Evolutionary conservation across 768 basidiomycete genomes (phyloP).

Genomic region (Psilocybe azurescens): DNA sequence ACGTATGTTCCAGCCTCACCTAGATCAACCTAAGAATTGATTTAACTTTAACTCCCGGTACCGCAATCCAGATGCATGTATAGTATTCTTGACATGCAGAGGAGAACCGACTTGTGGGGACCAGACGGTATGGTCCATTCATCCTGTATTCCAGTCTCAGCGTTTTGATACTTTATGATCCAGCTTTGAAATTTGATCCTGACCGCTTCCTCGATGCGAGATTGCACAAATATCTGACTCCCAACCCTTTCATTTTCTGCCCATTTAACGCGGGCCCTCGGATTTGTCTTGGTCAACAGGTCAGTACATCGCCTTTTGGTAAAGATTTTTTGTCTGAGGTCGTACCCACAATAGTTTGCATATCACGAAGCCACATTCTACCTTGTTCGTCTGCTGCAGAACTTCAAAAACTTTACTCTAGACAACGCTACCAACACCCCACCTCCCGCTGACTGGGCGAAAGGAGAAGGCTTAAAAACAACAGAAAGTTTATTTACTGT

Average conservation of each 20-base stretch:
- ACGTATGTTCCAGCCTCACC: conserved; percentile 7
- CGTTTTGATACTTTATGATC: not conserved
- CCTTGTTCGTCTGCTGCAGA: conserved; percentile 56
- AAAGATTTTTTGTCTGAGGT: too few relatives aligned
- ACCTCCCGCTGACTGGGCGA: conserved; percentile 48
- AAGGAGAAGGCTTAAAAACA: conserved; percentile 35
- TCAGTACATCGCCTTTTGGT: conserved; percentile 6
- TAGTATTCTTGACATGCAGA: conserved; percentile 62
- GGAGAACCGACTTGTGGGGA: conserved; percentile 69
- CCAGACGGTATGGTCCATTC: conserved; percentile 52
- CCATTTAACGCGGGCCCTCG: conserved; percentile 75
- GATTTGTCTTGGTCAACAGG: conserved; percentile 58
- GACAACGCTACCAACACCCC: conserved; percentile 39
- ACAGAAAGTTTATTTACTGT: conserved; percentile 39
- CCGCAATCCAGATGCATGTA: conserved; percentile 32
- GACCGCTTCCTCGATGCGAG: conserved; percentile 69
- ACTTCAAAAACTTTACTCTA: conserved; percentile 46
- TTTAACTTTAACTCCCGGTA: not conserved
- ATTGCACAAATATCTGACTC: conserved; percentile 54
- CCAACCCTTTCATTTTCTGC: conserved; percentile 72
- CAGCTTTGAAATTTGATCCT: conserved; percentile 64
- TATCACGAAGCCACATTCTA: conserved; percentile 64
- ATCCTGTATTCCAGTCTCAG: too few relatives aligned
- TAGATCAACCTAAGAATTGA: not conserved
- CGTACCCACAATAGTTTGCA: conserved; percentile 36